Percentiles rank a stretch among this genome's conserved stretches.
Conservation (phyloP, 2,329 filamentous ascomycete species). For the Chalara sp. region DNA sequence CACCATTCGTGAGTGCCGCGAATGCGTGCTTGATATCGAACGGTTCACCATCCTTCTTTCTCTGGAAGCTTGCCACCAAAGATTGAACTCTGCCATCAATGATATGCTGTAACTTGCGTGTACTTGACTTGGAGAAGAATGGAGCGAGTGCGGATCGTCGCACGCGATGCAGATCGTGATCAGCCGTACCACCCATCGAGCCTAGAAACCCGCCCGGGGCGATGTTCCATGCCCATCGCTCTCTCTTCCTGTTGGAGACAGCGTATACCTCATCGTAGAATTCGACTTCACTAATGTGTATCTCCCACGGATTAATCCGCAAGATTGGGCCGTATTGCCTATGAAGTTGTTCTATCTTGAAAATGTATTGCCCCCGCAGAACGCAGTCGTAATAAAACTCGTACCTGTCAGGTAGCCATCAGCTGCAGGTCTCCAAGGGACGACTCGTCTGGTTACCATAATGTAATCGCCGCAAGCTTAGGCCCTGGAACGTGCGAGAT, state of each 20-base stretch:
- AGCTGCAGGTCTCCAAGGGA: neutral
- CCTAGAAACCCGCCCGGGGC: constrained; percentile 3
- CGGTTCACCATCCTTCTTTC: constrained; percentile 3
- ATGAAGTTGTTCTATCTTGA: constrained; percentile 36
- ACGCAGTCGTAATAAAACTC: constrained; percentile 36
- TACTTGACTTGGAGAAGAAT: constrained; percentile 15
- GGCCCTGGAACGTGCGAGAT: constrained; percentile 21
- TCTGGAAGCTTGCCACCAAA: constrained; percentile 3
- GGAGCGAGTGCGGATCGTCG: constrained; percentile 15
- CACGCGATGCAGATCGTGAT: constrained; percentile 14
- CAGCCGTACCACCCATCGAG: constrained; percentile 2
- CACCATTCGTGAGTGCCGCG: constrained; percentile 12
- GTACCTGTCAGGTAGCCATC: constrained; percentile 11
- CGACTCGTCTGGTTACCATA: constrained; percentile 4
- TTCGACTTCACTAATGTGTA: constrained; percentile 29
- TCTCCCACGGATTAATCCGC: constrained; percentile 31
- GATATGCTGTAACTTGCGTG: constrained; percentile 10
- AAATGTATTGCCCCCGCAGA: constrained; percentile 34
- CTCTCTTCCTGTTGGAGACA: constrained; percentile 4
- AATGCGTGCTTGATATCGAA: constrained; percentile 8
- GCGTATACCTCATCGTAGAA: constrained; percentile 35
- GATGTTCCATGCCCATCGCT: constrained; percentile 12
- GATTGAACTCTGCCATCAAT: constrained; percentile 12
- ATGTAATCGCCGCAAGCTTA: constrained; percentile 21
- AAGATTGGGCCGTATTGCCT: constrained; percentile 34